Base-by-base conservation (phyloP, 2,329 filamentous ascomycete species). In the Penicillium rolfsii region DNA sequence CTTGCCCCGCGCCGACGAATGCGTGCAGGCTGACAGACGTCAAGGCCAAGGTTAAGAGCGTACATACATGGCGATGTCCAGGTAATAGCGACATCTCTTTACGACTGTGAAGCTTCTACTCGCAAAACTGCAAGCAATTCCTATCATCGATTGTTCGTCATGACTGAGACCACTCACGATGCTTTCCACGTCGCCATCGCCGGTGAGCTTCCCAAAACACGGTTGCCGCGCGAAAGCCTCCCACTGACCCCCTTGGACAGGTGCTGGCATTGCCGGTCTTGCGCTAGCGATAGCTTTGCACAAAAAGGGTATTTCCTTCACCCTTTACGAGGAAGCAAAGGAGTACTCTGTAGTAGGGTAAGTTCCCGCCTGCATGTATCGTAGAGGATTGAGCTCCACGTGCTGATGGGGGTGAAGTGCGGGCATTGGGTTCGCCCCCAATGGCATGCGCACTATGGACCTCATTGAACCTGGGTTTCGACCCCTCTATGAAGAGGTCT, bases 321-420 rank as follows among this genome's bases (percentile, higher is more conserved):
- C 60, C 5, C 52, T 64, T 6, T 64, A 63, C 26, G 62, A 64
- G 55, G 62, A 55, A 45, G 62, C 60, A 45, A 36, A 59, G 5
- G 49, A 63, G 26, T 64, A 62, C 50, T 64, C 62, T n/a, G 52
- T 50, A 9, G 62, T 63, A 43, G 62, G 62, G 62, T 64, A 28
- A 52, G 52, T 57, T 35, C 43, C 53, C 30, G 26, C 19, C 19
- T 48, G 33, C 38, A 28, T 38, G 33, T 52, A 48, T 41, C 19
- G 48, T 43, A 45, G 41, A 6, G n/a, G 14, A 22, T 22, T 49
- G 6, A 49, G 30, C 22, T 11, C 8, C 35, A 4, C 26, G 54
- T 49, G 41, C 54, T 57, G 54, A 57, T 35, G 14, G 40, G 36
- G 28, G 12, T 49, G 41, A 36, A 62, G 60, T 30, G 60, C 60